Evolutionary conservation across 2,329 filamentous ascomycete genomes (phyloP).

Genomic region (Sporothrix variecibatus): DNA sequence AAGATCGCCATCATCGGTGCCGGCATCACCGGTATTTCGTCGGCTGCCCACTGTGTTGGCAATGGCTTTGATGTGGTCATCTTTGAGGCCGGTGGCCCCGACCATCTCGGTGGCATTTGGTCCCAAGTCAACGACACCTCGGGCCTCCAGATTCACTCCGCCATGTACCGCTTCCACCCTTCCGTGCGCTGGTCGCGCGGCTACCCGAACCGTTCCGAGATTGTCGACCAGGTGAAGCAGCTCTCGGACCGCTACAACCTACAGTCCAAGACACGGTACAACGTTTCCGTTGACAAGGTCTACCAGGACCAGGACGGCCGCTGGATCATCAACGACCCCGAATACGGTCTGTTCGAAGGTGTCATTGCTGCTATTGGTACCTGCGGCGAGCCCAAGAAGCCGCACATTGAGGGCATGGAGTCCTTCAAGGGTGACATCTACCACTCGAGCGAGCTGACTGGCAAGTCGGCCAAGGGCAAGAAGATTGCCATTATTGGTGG

Average conservation of each 20-base stretch:
- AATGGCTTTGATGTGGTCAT: slow-evolving; percentile 82
- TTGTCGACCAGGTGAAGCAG: slow-evolving; percentile 68
- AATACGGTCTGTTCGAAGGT: slow-evolving; percentile 74
- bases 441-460: slow-evolving; percentile 75
- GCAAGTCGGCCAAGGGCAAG: slow-evolving; percentile 70
- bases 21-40: slow-evolving; percentile 73
- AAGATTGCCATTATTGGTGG: slow-evolving; percentile 76
- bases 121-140: slow-evolving; percentile 51
- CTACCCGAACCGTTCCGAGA: slow-evolving; percentile 77
- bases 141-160: slow-evolving; percentile 62
- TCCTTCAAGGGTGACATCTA: slow-evolving; percentile 71
- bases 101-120: slow-evolving; percentile 78
- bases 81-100: slow-evolving; percentile 70
- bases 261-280: slow-evolving; percentile 69
- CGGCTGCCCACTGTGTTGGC: slow-evolving; percentile 79
- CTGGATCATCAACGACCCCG: slow-evolving; percentile 76
- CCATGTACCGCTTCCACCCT: slow-evolving; percentile 89
- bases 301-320: slow-evolving; percentile 50
- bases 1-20: slow-evolving; percentile 70
- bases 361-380: slow-evolving; percentile 78
- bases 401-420: slow-evolving; percentile 68
- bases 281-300: slow-evolving; percentile 67
- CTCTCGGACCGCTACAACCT: slow-evolving; percentile 77
- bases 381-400: slow-evolving; percentile 74
- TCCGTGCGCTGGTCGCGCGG: slow-evolving; percentile 72